phyloP scores from a whole-genome alignment of 306 rosid genomes.

The Prosopis cineraria region DNA sequence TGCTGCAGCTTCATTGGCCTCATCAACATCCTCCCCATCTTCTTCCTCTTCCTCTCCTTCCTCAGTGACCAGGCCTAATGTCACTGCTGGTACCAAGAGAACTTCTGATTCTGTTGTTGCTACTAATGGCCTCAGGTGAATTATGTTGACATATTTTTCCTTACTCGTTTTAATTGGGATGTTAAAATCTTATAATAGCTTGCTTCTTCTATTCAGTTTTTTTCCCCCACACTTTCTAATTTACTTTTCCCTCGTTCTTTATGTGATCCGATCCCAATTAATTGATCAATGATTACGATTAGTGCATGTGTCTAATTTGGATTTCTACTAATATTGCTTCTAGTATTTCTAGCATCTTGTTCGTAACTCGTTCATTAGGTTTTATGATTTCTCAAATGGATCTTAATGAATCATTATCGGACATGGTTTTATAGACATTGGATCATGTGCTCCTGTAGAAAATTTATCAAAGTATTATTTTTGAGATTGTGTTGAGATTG shows the following conservation, averaged over 20 bases:
- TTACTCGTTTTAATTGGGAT: background rate
- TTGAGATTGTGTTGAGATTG: background rate
- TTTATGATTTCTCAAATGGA: background rate
- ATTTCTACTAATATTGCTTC: background rate
- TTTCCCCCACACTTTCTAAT: background rate
- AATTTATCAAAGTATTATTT: background rate
- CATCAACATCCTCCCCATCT: conserved; percentile 20
- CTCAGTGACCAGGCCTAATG: conserved; percentile 53
- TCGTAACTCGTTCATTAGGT: background rate
- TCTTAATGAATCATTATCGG: background rate
- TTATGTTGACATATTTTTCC: background rate
- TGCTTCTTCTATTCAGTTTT: background rate
- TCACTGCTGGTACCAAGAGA: conserved; percentile 55
- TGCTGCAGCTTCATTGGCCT: conserved; percentile 34
- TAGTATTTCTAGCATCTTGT: background rate
- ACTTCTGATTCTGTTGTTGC: conserved; percentile 62
- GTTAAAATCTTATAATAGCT: background rate
- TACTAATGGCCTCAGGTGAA: conserved; percentile 51
- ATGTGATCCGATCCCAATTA: background rate
- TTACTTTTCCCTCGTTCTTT: background rate
- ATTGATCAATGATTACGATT: background rate
- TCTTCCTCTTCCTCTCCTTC: conserved; percentile 47
- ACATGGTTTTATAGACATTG: background rate
- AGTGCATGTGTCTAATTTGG: background rate
- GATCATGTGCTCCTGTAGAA: background rate